A percentile compares a stretch with the other conserved stretches of the same genome.
Conservation (phyloP, 2,329 filamentous ascomycete genomes). For the Leptographium radiaticola region DNA sequence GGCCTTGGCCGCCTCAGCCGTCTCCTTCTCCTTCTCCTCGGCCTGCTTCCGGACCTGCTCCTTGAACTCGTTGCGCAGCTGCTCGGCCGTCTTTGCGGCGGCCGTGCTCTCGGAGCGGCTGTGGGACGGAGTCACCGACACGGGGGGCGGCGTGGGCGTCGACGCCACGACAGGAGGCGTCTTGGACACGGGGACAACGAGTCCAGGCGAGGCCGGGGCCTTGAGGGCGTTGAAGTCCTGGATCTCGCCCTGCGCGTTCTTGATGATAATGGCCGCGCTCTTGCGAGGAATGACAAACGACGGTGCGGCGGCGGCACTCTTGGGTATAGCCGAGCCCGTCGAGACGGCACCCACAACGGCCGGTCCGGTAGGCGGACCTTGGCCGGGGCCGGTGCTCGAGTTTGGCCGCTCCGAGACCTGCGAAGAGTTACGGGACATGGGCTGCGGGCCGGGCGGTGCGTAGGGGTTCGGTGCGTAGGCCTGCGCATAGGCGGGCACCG, state of each 20-base stretch:
- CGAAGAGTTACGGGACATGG: constrained; percentile 77
- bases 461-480: constrained; percentile 26
- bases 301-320: constrained; percentile 24
- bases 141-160: constrained; percentile 68
- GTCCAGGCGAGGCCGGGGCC: constrained; percentile 42
- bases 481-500: constrained; percentile 37
- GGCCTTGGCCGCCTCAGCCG: background rate
- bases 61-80: constrained; percentile 73
- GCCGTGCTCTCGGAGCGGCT: constrained; percentile 56
- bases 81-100: constrained; percentile 59
- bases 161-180: constrained; percentile 60
- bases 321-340: constrained; percentile 1
- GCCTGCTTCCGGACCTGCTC: constrained; percentile 53
- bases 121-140: constrained; percentile 56
- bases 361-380: constrained; percentile 45
- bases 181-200: constrained; percentile 40
- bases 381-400: constrained; percentile 54
- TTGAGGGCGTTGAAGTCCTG: constrained; percentile 54
- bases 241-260: constrained; percentile 66
- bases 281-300: constrained; percentile 44
- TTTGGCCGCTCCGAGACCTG: constrained; percentile 58
- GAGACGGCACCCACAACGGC: constrained; percentile 36
- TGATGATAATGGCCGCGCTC: constrained; percentile 70
- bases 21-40: constrained; percentile 12
- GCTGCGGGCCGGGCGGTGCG: constrained; percentile 34